Percentiles rank a stretch among this genome's conserved stretches.
phyloP scores from a whole-genome alignment of 148 eudicot species.

The Diospyros kaki region DNA sequence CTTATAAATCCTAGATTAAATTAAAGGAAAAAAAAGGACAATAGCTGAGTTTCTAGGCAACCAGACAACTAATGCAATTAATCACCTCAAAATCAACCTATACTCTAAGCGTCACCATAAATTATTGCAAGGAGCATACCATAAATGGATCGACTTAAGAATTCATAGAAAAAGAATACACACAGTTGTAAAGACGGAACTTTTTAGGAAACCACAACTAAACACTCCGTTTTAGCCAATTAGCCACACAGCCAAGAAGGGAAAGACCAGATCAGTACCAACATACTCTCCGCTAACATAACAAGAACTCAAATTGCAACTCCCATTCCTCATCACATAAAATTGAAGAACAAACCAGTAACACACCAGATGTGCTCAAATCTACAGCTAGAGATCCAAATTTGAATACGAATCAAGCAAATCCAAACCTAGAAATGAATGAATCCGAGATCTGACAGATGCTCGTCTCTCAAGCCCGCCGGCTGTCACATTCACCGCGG shows the following conservation, averaged over 20 bases:
- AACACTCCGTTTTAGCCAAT: neutral
- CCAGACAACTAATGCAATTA: neutral
- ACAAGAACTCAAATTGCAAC: neutral
- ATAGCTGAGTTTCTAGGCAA: neutral
- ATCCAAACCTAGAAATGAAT: constrained; percentile 1
- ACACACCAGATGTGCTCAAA: neutral
- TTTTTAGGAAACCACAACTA: neutral
- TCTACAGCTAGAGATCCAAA: neutral
- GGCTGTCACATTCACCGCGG: constrained; percentile 24
- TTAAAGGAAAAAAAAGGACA: no score
- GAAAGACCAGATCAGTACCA: neutral
- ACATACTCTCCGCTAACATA: neutral
- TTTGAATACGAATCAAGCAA: neutral
- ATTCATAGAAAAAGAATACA: neutral
- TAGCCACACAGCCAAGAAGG: neutral
- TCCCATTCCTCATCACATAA: neutral
- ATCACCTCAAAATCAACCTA: neutral
- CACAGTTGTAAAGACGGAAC: neutral
- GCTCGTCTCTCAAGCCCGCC: neutral
- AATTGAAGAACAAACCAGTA: neutral
- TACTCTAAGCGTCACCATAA: neutral
- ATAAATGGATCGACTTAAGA: neutral
- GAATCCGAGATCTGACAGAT: constrained; percentile 11
- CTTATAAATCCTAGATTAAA: no score
- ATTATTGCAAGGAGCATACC: neutral